These are phyloP conservation scores for Ligustrum vulgare DNA, from an alignment of 257 asterid species.

Conservation along the genomic window DNA sequence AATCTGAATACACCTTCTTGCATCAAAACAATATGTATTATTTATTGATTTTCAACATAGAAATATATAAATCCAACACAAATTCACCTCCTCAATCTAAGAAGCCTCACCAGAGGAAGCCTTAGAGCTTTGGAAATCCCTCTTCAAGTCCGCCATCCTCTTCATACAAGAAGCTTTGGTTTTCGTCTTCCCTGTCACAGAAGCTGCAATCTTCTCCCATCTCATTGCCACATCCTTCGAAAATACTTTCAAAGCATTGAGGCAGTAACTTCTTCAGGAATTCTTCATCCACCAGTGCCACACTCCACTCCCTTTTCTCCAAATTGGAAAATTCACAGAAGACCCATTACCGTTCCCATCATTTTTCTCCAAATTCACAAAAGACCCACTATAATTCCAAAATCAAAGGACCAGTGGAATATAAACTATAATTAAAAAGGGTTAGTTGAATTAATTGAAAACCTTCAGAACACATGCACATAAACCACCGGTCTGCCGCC, in stretches of 20 bases:
- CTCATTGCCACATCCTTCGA: conserved; percentile 85
- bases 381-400: not conserved
- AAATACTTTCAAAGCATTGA: conserved; percentile 80
- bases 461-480: too few relatives aligned
- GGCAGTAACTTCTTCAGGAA: conserved; percentile 69
- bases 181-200: conserved; percentile 65
- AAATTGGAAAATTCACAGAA: not conserved
- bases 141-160: conserved; percentile 80
- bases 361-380: conserved; percentile 23
- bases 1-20: not conserved
- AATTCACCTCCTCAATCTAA: conserved; percentile 21
- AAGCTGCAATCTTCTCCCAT: conserved; percentile 95
- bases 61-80: conserved; percentile 4
- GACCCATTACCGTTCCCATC: conserved; percentile 25
- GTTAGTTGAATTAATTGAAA: too few relatives aligned
- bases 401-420: too few relatives aligned
- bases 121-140: conserved; percentile 79
- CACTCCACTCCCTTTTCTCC: conserved; percentile 57
- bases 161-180: conserved; percentile 67
- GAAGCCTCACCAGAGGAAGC: conserved; percentile 46
- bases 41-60: conserved; percentile 12
- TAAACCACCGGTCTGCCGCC: too few relatives aligned
- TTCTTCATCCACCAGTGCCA: conserved; percentile 50
- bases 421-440: too few relatives aligned
- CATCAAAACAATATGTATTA: conserved; percentile 6